Base-by-base conservation (phyloP, 75 land plant genomes). In the Larix kaempferi region DNA sequence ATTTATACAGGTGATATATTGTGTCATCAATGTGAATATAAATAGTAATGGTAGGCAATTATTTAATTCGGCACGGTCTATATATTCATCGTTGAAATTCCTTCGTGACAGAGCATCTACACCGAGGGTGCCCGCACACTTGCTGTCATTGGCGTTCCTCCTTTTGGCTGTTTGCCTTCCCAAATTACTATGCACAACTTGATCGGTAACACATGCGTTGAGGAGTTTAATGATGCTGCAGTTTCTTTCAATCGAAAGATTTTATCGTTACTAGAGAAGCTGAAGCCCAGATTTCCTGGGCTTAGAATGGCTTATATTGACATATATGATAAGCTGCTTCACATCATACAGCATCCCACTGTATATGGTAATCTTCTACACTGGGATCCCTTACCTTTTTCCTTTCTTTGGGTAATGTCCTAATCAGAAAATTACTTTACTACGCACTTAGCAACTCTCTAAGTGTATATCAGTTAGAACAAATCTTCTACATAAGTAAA, bases 111-210 rank as follows among this genome's bases (percentile, higher is more conserved):
- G 95, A 77, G 81, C 52, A 74, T 93, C 13, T 91, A 91, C 77
- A 8, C 21, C 0, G 25, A 86, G 56, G 95, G 95, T 44, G 91
- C 84, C 21, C 79, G 91, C 74, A 89, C 57, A 54, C 77, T 91
- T 57, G 91, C 82, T 5, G 83, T 93, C 16, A 79, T 88, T 35
- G 71, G 89, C 23, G 76, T 93, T 74, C 89, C 93, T 12, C 91
- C 95, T 2, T 21, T 84, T 3, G 93, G 95, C 54, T 93, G 93
- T 71, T 33, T 91, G 55, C 96, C 96, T 44, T 83, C 83, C 44
- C 78, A 84, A n/a, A 86, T 88, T 13, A 88, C 83, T 2, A 7
- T 83, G n/a, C 81, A 83, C 21, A 85, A 87, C 5, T 22, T 57
- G 2, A 81, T 57, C 2, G 77, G 71, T 80, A 88, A 83, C 62